A percentile compares a stretch with the other conserved stretches of the same genome.
These are phyloP conservation scores for Kuraishia floccosa DNA, from an alignment of 805 yeast genomes.

Conservation along the genomic window DNA sequence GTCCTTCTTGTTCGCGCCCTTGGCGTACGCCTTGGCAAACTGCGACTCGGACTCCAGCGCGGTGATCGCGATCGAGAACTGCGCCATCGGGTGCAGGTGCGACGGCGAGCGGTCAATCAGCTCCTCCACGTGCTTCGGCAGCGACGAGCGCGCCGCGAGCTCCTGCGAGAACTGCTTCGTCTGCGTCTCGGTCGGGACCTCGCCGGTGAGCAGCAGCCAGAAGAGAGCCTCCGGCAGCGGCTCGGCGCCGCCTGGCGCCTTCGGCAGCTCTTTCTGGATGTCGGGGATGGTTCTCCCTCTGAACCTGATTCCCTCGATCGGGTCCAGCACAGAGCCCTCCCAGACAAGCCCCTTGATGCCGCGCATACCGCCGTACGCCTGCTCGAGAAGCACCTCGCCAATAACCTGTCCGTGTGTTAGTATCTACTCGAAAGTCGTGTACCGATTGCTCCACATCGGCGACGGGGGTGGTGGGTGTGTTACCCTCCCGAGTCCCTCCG, in stretches of 20 bases:
- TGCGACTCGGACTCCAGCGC: slow-evolving; percentile 77
- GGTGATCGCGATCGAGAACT: slow-evolving; percentile 72
- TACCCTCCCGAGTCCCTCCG: too few species aligned
- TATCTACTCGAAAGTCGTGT: too few species aligned
- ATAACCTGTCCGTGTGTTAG: slow-evolving; percentile 23
- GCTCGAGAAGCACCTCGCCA: slow-evolving; percentile 67
- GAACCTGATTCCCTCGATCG: slow-evolving; percentile 79
- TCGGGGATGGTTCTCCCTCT: slow-evolving; percentile 80
- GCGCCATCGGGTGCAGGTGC: slow-evolving; percentile 82
- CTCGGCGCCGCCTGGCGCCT: slow-evolving; percentile 52
- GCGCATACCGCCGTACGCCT: slow-evolving; percentile 88
- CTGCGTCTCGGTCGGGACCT: slow-evolving; percentile 66
- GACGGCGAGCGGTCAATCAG: slow-evolving; percentile 66
- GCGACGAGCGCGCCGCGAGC: slow-evolving; percentile 65
- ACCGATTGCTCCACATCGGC: too few species aligned
- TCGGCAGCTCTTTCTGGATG: slow-evolving; percentile 62
- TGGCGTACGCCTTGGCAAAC: slow-evolving; percentile 77
- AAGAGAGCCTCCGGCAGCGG: slow-evolving; percentile 73
- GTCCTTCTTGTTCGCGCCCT: slow-evolving; percentile 72
- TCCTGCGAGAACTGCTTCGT: slow-evolving; percentile 62
- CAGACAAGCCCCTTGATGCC: slow-evolving; percentile 79
- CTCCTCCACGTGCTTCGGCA: slow-evolving; percentile 71
- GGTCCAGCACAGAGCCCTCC: slow-evolving; percentile 83
- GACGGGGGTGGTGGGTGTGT: too few species aligned
- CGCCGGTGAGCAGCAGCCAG: slow-evolving; percentile 79